Evolutionary conservation across 306 rosid genomes (phyloP), one percentile per base, ranked within the genome.

Genomic region (Prunus armeniaca): DNA sequence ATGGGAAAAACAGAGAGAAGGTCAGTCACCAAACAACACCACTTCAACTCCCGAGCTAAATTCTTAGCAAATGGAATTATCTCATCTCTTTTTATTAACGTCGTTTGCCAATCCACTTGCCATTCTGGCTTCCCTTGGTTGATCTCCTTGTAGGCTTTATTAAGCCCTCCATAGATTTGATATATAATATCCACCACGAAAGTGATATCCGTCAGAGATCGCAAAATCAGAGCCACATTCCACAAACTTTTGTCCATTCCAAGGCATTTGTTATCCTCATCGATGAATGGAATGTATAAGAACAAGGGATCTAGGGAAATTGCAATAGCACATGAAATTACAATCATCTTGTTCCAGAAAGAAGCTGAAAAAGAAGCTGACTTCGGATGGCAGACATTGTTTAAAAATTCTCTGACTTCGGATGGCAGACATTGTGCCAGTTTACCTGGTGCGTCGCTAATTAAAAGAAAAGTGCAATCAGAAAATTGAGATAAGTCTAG

Each of bases 1-100:
- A 82, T 60, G 13, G 86, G 86, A 46, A 82, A 82, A 70, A 82
- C 52, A 13, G 86, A 76, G 10, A 78, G 76, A 47, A 82, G 20
- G 57, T 82, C 86, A 22, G 74, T 46, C 3, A 55, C 25, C 20
- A 82, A 45, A 38, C 41, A 72, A 38, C 43, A 38, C 43, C 43
- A 38, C 43, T 6, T 38, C 43, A 38, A 38, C 43, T 38, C 43
- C 43, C 43, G 2, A 6, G 43, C 43, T 0, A 38, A 6, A 1
- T 0, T 38, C 43, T 38, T 38, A 38, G 43, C 43, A 38, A 38
- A 38, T 38, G 43, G 43, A 38, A 38, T 38, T 6, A 6, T 38
- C 43, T 38, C 43, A 38, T 38, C 9, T 6, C 43, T 38, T 38
- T 9, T 38, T 38, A 38, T 38, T 38, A 38, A 6, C 43, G 43